Evolutionary conservation across 768 basidiomycete species (phyloP).

Genomic region (Suillus occidentalis): DNA sequence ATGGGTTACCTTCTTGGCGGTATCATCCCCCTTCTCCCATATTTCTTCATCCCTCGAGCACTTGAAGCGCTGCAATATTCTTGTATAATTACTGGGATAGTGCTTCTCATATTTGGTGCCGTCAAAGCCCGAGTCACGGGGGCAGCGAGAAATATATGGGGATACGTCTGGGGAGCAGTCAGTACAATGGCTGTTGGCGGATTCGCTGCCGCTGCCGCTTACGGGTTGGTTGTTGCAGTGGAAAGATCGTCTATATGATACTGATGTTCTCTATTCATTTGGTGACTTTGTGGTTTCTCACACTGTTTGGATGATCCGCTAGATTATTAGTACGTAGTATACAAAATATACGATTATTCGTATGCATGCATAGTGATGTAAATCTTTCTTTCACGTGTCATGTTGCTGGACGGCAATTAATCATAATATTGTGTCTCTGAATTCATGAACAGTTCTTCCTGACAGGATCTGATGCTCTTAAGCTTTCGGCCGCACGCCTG

Average conservation of each 20-base stretch:
- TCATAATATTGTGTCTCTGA: background rate
- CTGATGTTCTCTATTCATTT: background rate
- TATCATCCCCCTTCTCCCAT: conserved; percentile 87
- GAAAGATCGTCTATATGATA: conserved; percentile 29
- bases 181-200: conserved; percentile 90
- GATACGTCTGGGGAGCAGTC: conserved; percentile 85
- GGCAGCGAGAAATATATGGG: conserved; percentile 60
- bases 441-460: background rate
- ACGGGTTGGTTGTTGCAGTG: conserved; percentile 53
- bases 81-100: conserved; percentile 76
- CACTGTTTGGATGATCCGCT: background rate
- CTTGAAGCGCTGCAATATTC: conserved; percentile 71
- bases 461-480: background rate
- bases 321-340: background rate
- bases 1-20: conserved; percentile 93
- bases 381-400: background rate
- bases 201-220: conserved; percentile 78
- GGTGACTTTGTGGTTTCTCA: background rate
- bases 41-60: conserved; percentile 83
- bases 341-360: background rate
- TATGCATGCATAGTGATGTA: background rate
- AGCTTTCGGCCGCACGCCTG: background rate
- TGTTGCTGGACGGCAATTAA: background rate
- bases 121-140: conserved; percentile 89
- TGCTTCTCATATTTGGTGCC: conserved; percentile 87